Base-by-base conservation (phyloP, 495 filamentous ascomycete genomes). In the Penicillium crystallinum region DNA sequence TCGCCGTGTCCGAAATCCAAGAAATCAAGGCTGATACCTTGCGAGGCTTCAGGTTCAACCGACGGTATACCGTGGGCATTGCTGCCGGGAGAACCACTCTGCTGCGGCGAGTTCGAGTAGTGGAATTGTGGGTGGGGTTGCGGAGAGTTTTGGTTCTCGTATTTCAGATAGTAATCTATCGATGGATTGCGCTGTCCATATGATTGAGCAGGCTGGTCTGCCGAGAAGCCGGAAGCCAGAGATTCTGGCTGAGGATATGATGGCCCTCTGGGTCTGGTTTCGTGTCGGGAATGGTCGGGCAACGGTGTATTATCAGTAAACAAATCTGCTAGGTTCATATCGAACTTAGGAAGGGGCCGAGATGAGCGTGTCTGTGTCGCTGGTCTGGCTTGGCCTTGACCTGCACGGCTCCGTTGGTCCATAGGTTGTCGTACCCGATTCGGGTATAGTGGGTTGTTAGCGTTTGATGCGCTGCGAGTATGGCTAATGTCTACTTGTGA, bases 241-340 rank as follows among this genome's bases (percentile, higher is more conserved):
- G 62, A 52, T 33, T 74, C 71, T 27, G 65, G 30, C 7, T 60
- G 59, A 22, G 62, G 47, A 45, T 62, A 67, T 0, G 65, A 40
- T 37, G 53, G 53, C 1, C 38, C 57, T 7, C 37, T 29, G 25
- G 55, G 30, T 35, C 57, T 46, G n/a, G 25, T 56, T 7, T 63
- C 62, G 3, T 52, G 15, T 23, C 55, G 52, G 8, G 67, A 57
- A 12, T 65, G 61, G 11, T 71, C 68, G 11, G 62, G 22, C 23
- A 67, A 41, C 8, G 62, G 52, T 18, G 42, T 53, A 35, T 54
- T 65, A 34, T 70, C 67, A 21, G 53, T 66, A 47, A 75, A 73
- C 1, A 75, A 55, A 48, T 86, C 82, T 12, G 75, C 77, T 25
- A 87, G 68, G 52, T 85, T 81, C 80, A 84, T 82, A 59, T 88